Base-by-base conservation (phyloP, 2,329 filamentous ascomycete species). In the Macrophomina tecta region DNA sequence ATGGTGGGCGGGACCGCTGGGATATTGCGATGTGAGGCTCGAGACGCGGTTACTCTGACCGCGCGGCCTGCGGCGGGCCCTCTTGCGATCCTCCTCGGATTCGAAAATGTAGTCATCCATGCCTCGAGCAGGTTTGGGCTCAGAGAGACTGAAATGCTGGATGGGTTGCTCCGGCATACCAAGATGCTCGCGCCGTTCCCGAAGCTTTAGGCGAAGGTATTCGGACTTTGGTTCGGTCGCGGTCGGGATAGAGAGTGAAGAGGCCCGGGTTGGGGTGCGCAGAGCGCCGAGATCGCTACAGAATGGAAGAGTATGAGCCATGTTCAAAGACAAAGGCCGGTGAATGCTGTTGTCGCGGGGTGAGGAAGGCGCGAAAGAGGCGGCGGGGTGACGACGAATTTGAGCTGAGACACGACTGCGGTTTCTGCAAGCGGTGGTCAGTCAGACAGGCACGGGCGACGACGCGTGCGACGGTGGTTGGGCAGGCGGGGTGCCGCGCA, bases 71-170 rank as follows among this genome's bases (percentile, higher is more conserved):
- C 64, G 53, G 9, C 64, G 53, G 16, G 14, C 11, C 23, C 48
- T 52, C 32, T 52, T 42, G 16, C 23, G 28, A 7, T 56, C 45
- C 23, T 66, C 64, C 40, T 65, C 63, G 30, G 28, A 48, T 53
- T 48, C 64, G 55, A 66, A 66, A n/a, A 66, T 66, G 45, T 66
- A 66, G 34, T 66, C 64, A 12, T 66, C 64, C 53, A 61, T 45
- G 34, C 32, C 55, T 28, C 32, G 51, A 5, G 14, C 32, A 30
- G 52, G 42, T 8, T 51, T 42, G 16, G 51, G 52, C 6, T 65
- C 48, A 9, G 62, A 64, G 9, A 64, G 52, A 51, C 64, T 65
- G 30, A 56, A 51, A 4, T 40, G 34, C 3, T 49, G 51, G 9
- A 55, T 18, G 34, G 62, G 34, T 34, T 45, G 40, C 4, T 65